These are phyloP conservation scores for Lenzites betulinus DNA, from an alignment of 768 basidiomycete species.

Conservation along the genomic window DNA sequence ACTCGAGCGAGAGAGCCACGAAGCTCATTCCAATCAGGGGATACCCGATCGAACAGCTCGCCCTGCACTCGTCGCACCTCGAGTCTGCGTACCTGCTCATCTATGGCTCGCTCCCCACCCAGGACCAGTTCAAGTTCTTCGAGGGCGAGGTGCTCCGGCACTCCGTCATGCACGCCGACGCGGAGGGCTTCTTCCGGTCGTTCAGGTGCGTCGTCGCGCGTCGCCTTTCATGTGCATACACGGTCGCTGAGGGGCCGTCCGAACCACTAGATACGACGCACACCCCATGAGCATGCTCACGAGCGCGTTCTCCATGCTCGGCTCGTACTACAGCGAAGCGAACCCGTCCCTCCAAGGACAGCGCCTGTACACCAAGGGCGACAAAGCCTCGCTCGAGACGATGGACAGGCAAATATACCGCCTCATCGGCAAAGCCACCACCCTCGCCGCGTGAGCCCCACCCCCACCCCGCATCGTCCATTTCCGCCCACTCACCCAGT, in stretches of 20 bases:
- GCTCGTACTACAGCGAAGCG: conserved; percentile 85
- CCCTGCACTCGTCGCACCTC: conserved; percentile 74
- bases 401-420: conserved; percentile 95
- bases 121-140: conserved; percentile 60
- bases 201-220: conserved; percentile 37
- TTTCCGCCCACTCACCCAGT: not conserved
- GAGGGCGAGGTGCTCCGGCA: conserved; percentile 81
- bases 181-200: conserved; percentile 43
- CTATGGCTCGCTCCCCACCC: conserved; percentile 78
- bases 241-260: not conserved
- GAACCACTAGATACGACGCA: conserved; percentile 70
- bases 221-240: not conserved
- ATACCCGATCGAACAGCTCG: conserved; percentile 92
- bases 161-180: conserved; percentile 45
- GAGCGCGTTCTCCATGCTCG: conserved; percentile 84
- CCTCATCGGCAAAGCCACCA: conserved; percentile 86
- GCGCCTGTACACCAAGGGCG: conserved; percentile 71
- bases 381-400: conserved; percentile 62
- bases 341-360: conserved; percentile 89
- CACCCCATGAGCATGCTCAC: conserved; percentile 92
- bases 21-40: conserved; percentile 50
- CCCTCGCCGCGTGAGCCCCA: conserved; percentile 72
- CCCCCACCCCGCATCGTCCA: too few relatives aligned
- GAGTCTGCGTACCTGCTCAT: conserved; percentile 88
- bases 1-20: too few relatives aligned